These are phyloP conservation scores for Kockovaella imperatae DNA, from an alignment of 768 basidiomycete species.

Conservation along the genomic window DNA sequence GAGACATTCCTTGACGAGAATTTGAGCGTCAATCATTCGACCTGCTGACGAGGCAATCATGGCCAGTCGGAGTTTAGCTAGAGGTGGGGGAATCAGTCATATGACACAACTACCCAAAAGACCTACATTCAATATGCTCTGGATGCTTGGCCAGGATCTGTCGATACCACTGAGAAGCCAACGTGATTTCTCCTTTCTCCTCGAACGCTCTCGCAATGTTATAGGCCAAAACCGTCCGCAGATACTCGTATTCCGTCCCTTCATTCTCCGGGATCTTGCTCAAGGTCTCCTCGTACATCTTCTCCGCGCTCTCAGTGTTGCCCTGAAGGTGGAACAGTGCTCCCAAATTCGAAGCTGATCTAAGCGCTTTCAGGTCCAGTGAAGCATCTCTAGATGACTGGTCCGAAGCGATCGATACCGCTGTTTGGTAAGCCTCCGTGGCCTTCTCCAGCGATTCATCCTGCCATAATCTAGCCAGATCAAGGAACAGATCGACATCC, in stretches of 20 bases:
- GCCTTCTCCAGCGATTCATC: slow-evolving; percentile 68
- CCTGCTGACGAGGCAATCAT: slow-evolving; percentile 65
- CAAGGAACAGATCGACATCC: slow-evolving; percentile 82
- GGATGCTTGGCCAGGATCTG: slow-evolving; percentile 83
- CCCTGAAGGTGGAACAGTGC: slow-evolving; percentile 64
- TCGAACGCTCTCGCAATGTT: slow-evolving; percentile 91
- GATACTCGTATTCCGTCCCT: slow-evolving; percentile 39
- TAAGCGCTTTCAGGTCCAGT: slow-evolving; percentile 51
- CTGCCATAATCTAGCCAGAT: slow-evolving; percentile 84
- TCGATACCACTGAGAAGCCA: slow-evolving; percentile 78
- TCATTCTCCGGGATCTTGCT: slow-evolving; percentile 21
- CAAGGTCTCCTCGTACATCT: slow-evolving; percentile 38
- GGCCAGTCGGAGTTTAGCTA: slow-evolving; percentile 88
- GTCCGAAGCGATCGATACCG: slow-evolving; percentile 56
- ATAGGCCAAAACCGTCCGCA: slow-evolving; percentile 76
- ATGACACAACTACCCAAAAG: background rate
- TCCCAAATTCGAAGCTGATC: slow-evolving; percentile 73
- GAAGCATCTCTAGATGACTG: slow-evolving; percentile 33
- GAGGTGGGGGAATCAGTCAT: slow-evolving; percentile 5
- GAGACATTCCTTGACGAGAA: slow-evolving; percentile 80
- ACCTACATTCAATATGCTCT: slow-evolving; percentile 88
- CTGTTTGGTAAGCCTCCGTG: slow-evolving; percentile 64
- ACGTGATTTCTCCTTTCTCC: slow-evolving; percentile 61
- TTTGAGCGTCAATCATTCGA: slow-evolving; percentile 72
- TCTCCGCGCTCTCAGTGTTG: slow-evolving; percentile 33